These are phyloP conservation scores for Astraeus odoratus DNA, from an alignment of 768 basidiomycete species.

Conservation along the genomic window DNA sequence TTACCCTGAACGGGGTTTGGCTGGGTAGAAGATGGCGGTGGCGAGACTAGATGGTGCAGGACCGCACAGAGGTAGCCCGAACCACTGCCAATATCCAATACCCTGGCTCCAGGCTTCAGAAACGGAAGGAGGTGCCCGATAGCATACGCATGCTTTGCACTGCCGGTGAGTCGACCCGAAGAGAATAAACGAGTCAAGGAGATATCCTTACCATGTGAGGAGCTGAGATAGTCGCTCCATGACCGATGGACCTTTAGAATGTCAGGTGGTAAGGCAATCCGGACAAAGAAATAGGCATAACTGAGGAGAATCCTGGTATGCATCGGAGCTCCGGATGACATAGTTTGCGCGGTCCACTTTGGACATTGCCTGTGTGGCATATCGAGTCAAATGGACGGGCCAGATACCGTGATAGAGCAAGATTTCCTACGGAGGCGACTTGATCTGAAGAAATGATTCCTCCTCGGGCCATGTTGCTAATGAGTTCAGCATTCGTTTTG, in stretches of 20 bases:
- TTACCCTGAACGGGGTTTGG: conserved; percentile 38
- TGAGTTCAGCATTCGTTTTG: conserved; percentile 60
- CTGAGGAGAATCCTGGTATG: conserved; percentile 80
- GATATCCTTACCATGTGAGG: conserved; percentile 76
- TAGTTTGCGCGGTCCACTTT: conserved; percentile 67
- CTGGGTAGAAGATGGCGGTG: conserved; percentile 5
- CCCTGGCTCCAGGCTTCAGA: conserved; percentile 60
- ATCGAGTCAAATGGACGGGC: not conserved
- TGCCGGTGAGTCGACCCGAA: not conserved
- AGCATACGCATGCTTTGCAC: conserved; percentile 76
- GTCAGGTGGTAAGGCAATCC: not conserved
- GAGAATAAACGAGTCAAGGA: not conserved
- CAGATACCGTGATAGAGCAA: not conserved
- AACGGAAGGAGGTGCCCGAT: conserved; percentile 68
- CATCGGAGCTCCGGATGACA: conserved; percentile 40
- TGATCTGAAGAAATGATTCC: conserved; percentile 51
- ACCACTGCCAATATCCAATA: conserved; percentile 88
- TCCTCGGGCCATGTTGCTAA: conserved; percentile 53
- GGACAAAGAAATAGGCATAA: conserved; percentile 29
- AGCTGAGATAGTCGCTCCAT: conserved; percentile 90
- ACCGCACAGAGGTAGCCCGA: conserved; percentile 85
- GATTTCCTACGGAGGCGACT: conserved; percentile 45
- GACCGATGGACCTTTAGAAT: conserved; percentile 56
- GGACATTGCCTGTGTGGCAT: conserved; percentile 59
- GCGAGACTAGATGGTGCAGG: conserved; percentile 61